phyloP scores from a whole-genome alignment of 306 rosid species.

The Arachis stenosperma region DNA sequence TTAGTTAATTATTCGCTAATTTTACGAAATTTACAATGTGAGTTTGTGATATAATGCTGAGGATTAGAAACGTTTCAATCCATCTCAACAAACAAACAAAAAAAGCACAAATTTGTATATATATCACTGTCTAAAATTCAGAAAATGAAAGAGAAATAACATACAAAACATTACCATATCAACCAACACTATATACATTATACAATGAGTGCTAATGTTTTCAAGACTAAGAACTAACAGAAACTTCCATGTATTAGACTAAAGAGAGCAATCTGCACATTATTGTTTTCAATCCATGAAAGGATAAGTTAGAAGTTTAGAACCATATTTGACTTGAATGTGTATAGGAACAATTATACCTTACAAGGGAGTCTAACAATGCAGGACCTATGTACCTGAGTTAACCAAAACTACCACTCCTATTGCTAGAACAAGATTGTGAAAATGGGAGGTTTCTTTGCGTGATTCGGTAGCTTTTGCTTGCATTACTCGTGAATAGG shows the following conservation, averaged over 20 bases:
- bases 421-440: background rate
- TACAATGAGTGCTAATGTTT: background rate
- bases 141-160: no score
- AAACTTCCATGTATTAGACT: background rate
- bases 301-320: background rate
- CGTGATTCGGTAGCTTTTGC: background rate
- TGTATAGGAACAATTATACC: background rate
- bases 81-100: no score
- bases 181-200: background rate
- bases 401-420: background rate
- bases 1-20: no score
- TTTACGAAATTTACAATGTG: no score
- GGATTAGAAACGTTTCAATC: background rate
- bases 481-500: background rate
- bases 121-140: no score
- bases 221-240: background rate
- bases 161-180: background rate
- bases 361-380: background rate
- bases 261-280: conserved; percentile 5
- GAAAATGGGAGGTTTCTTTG: conserved; percentile 15
- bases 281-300: background rate
- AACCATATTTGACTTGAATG: background rate
- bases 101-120: no score
- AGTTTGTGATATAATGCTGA: no score
- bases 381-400: background rate